Conservation (phyloP, 2,329 filamentous ascomycete genomes). For the Venturia nashicola region DNA sequence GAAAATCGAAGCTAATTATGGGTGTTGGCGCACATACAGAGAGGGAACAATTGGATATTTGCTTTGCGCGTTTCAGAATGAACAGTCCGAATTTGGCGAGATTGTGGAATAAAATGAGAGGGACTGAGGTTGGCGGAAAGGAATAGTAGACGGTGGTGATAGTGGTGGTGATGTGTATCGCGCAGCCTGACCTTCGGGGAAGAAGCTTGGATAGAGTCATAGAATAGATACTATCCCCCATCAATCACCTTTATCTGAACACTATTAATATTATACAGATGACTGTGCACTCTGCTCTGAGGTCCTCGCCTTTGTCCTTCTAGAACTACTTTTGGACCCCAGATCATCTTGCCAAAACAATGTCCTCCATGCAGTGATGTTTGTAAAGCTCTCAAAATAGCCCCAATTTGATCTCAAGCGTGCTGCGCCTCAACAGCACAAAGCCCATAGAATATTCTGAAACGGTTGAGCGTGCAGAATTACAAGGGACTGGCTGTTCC, state of each 20-base stretch:
- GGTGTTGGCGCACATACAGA: not conserved
- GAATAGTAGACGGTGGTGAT: not conserved
- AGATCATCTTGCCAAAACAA: not conserved
- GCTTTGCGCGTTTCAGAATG: not conserved
- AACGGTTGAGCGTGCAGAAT: not conserved
- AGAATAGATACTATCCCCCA: not conserved
- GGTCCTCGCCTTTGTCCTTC: not conserved
- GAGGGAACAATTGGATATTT: not conserved
- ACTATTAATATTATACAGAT: not conserved
- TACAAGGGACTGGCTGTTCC: not conserved
- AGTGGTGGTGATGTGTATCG: not conserved
- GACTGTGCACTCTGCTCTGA: not conserved
- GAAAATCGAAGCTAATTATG: not conserved
- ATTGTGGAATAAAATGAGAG: not conserved
- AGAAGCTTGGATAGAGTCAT: no score
- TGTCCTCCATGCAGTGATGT: not conserved
- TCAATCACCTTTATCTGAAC: not conserved
- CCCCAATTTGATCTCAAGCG: not conserved
- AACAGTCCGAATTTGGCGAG: not conserved
- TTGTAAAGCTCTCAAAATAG: not conserved
- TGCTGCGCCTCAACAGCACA: not conserved
- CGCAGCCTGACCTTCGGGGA: not conserved
- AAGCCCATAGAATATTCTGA: not conserved
- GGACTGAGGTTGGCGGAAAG: not conserved
- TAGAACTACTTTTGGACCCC: not conserved